Conservation (phyloP, 306 rosid genomes). For the Phaseolus lunatus region DNA sequence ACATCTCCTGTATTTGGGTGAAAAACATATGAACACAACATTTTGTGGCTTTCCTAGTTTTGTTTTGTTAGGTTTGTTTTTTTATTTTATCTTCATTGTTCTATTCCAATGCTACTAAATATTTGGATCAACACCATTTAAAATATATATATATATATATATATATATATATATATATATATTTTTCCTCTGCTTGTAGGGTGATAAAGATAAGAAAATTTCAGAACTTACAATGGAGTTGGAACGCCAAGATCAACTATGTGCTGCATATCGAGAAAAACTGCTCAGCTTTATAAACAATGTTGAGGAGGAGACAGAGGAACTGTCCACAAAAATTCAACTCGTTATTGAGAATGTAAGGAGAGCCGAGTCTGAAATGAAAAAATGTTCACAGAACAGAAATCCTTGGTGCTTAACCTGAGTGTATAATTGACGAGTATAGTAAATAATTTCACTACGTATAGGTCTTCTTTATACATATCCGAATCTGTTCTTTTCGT, state of each 20-base stretch:
- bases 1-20: not conserved
- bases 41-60: not conserved
- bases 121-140: slow-evolving; percentile 21
- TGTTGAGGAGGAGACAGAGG: slow-evolving; percentile 75
- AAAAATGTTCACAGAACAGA: slow-evolving; percentile 51
- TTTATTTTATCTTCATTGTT: not conserved
- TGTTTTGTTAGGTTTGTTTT: not conserved
- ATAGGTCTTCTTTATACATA: slow-evolving; percentile 19
- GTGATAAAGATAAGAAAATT: slow-evolving; percentile 84
- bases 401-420: slow-evolving; percentile 42
- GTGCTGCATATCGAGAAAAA: slow-evolving; percentile 72
- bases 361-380: slow-evolving; percentile 75
- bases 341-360: slow-evolving; percentile 66
- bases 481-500: slow-evolving; percentile 26
- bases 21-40: slow-evolving; percentile 1
- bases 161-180: not conserved
- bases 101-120: not conserved
- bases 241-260: slow-evolving; percentile 77
- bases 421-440: slow-evolving; percentile 36
- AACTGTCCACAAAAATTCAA: slow-evolving; percentile 73
- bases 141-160: too few relatives aligned
- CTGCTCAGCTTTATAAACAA: slow-evolving; percentile 68
- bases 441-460: slow-evolving; percentile 43
- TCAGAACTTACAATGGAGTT: slow-evolving; percentile 84
- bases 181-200: slow-evolving; percentile 56